Conservation (phyloP, 768 basidiomycete genomes). For the Boletus edulis region DNA sequence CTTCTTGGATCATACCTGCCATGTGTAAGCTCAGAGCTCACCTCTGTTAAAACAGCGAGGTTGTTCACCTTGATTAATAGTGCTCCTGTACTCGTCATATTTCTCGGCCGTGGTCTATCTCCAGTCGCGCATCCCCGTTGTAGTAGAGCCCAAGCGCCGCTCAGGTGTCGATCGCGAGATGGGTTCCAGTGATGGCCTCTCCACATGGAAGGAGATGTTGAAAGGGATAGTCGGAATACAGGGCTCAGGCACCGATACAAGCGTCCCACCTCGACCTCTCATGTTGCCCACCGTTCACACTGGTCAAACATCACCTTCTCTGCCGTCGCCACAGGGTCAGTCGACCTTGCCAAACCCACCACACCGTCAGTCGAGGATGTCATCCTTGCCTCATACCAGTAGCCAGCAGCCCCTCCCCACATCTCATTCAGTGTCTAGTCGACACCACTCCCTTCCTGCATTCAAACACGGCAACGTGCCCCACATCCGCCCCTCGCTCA, state of each 20-base stretch:
- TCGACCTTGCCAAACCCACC: not conserved
- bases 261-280: not conserved
- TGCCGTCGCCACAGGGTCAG: not conserved
- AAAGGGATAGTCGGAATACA: not conserved
- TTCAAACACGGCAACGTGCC: slow-evolving; percentile 7
- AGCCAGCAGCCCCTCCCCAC: not conserved
- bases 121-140: slow-evolving; percentile 27
- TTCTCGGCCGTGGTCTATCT: slow-evolving; percentile 39
- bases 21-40: slow-evolving; percentile 39
- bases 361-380: slow-evolving; percentile 11
- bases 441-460: slow-evolving; percentile 26
- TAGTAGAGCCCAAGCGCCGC: slow-evolving; percentile 8
- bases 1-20: slow-evolving; percentile 52
- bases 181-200: slow-evolving; percentile 5
- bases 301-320: slow-evolving; percentile 3
- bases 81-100: slow-evolving; percentile 42
- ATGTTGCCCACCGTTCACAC: slow-evolving; percentile 10
- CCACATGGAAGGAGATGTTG: slow-evolving; percentile 3
- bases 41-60: not conserved
- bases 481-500: not conserved
- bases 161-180: slow-evolving; percentile 20
- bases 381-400: not conserved
- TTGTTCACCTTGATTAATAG: slow-evolving; percentile 28
- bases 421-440: slow-evolving; percentile 3
- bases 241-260: not conserved